These are phyloP conservation scores for Primulina huaijiensis DNA, from an alignment of 257 asterid genomes.

Conservation along the genomic window DNA sequence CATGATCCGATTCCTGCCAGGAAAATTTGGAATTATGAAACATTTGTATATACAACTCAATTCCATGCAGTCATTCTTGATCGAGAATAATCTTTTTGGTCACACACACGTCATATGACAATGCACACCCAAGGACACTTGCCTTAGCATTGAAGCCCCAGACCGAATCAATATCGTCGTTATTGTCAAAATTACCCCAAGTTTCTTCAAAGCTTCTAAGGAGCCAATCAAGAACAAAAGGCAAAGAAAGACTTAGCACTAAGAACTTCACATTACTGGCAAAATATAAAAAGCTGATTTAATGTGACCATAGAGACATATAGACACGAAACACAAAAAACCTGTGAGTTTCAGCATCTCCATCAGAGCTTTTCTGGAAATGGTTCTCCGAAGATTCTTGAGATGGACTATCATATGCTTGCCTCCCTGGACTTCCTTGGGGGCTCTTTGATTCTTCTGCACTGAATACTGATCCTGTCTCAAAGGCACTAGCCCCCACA, in stretches of 20 bases:
- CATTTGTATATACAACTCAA: neutral
- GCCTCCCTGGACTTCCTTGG: conserved; percentile 64
- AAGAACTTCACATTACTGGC: conserved; percentile 1
- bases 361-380: conserved; percentile 62
- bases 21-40: neutral
- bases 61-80: neutral
- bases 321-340: conserved; percentile 26
- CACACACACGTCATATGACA: conserved; percentile 18
- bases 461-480: conserved; percentile 60
- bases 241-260: conserved; percentile 22
- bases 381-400: conserved; percentile 58
- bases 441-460: conserved; percentile 87
- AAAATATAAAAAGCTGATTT: conserved; percentile 14
- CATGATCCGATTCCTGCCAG: conserved; percentile 65
- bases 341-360: conserved; percentile 77
- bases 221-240: conserved; percentile 22
- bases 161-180: conserved; percentile 89
- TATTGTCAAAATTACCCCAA: conserved; percentile 88
- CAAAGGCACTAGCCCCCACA: conserved; percentile 45
- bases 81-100: conserved; percentile 15
- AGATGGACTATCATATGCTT: conserved; percentile 63
- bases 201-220: conserved; percentile 80
- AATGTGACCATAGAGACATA: conserved; percentile 19
- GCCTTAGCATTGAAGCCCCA: conserved; percentile 97
- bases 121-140: conserved; percentile 29